Base-by-base conservation (phyloP, 371 early-diverging fungal species). In the Mortierella sp. region DNA sequence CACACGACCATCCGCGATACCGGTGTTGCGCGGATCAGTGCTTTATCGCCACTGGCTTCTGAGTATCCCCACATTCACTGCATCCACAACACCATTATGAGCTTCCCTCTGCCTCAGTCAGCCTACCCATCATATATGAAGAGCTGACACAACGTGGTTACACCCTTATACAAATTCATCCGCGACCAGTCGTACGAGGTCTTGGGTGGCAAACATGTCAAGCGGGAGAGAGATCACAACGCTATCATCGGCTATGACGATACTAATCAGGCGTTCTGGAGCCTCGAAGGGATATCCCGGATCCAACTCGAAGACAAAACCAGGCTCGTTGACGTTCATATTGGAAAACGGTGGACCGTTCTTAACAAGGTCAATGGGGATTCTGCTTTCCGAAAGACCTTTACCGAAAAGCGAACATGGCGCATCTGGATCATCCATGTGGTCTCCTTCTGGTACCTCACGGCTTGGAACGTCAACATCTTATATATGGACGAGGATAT, bases 181-280 rank as follows among this genome's bases (percentile, higher is more conserved):
- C 88, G 92, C 16, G 90, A 92, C 54, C 92, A 94, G 76, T 82
- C 84, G 30, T 94, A 94, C 70, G 89, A 92, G 61, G 66, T 87
- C 16, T 80, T 85, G 55, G 87, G 87, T 42, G 91, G 92, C 50
- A 88, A 86, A 52, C 89, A 86, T 63, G 84, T 91, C 42, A 93
- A 90, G 74, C 85, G 90, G 48, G 94, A 94, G 80, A 85, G 85
- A 49, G 95, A 95, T 60, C 96, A 96, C 74, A 83, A 88, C 28
- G 78, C 84, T 23, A 88, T 89, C 7, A 86, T 96, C 46, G 95
- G 95, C 19, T 95, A 95, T 74, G 95, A 94, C 72, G 96, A 96
- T 64, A 88, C 94, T 55, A 96, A 96, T 70, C 94, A 96, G 67
- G 82, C 90, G 34, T 95, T 96, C 79, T 94, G 95, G 94, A 81